These are phyloP conservation scores for Aspergillus niger DNA, from an alignment of 2,329 filamentous ascomycete species.

Conservation along the genomic window DNA sequence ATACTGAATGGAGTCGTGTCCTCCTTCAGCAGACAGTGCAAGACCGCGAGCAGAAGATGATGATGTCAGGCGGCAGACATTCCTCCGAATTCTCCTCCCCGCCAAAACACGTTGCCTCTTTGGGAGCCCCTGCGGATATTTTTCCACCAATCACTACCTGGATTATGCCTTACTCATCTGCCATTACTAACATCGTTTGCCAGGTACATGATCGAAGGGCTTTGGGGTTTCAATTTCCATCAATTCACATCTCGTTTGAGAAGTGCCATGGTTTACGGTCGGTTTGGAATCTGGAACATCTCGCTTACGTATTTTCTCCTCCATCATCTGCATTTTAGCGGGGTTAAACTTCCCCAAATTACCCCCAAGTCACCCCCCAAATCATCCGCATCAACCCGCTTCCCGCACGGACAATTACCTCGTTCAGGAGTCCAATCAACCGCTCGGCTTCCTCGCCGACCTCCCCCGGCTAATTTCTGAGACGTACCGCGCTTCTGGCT, in stretches of 20 bases:
- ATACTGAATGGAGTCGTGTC: no score
- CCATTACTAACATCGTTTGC: not conserved
- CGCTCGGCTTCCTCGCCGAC: conserved; percentile 8
- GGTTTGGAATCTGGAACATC: not conserved
- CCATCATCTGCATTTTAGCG: not conserved
- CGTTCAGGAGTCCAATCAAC: conserved; percentile 3
- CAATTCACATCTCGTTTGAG: no score
- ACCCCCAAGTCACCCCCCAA: no score
- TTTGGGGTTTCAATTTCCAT: not conserved
- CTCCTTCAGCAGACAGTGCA: no score
- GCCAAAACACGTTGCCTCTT: not conserved
- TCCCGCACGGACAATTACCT: conserved; percentile 10
- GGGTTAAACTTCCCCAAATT: not conserved
- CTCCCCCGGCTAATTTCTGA: conserved; percentile 1
- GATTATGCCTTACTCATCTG: not conserved
- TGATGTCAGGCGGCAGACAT: conserved; percentile 12
- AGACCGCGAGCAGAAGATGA: not conserved
- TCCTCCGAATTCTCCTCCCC: not conserved
- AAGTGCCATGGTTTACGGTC: no score
- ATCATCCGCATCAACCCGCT: not conserved
- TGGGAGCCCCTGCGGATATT: not conserved
- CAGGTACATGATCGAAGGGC: not conserved
- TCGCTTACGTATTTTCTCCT: not conserved
- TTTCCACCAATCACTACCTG: not conserved
- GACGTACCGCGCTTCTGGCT: not conserved